Evolutionary conservation across 805 yeast species (phyloP), one percentile per base, ranked within the genome.

Genomic region (Starmerella roubikii): DNA sequence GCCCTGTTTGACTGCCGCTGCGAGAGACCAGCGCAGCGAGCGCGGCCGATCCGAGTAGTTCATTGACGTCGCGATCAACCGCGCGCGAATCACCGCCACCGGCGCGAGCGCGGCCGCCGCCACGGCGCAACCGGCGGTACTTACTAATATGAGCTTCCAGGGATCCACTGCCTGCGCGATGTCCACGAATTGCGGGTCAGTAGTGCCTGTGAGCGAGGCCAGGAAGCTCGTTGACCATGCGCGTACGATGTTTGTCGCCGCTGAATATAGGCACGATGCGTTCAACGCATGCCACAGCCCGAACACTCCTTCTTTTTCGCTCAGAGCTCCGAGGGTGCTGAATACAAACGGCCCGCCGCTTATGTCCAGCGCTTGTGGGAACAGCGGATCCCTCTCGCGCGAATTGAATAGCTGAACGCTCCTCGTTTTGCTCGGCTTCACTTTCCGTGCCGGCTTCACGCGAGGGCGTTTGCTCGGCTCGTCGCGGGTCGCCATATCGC

Each of bases 221-320:
- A 85, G 55, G 46, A 86, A 72, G 3, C 95, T 95, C 0, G 93
- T 79, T 34, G 85, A 66, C 96, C 97, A 86, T 1, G 94, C 83
- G 53, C 82, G 88, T 33, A 85, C 61, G 0, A 94, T 79, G 35
- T 75, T 72, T 2, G 78, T 72, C 16, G 84, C 63, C 0, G 93
- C 79, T 38, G 71, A 78, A 54, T 79, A 69, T 16, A 91, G 66
- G 52, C 85, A 88, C 0, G 93, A 69, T 2, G 94, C 16, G 75
- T 76, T 20, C 79, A 94, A 53, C 68, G 94, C 59, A 67, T 75
- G 19, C 84, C 69, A 50, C 71, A 68, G 39, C 70, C 71, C 43
- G 78, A 65, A 16, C 73, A 71, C 65, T 70, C 72, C 49, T 75
- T 72, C 65, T 73, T 86, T 42, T 70, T 62, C 13, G 80, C 77